These are phyloP conservation scores for Pythium sp. DNA, from an alignment of 352 stramenopile genomes.

Conservation along the genomic window DNA sequence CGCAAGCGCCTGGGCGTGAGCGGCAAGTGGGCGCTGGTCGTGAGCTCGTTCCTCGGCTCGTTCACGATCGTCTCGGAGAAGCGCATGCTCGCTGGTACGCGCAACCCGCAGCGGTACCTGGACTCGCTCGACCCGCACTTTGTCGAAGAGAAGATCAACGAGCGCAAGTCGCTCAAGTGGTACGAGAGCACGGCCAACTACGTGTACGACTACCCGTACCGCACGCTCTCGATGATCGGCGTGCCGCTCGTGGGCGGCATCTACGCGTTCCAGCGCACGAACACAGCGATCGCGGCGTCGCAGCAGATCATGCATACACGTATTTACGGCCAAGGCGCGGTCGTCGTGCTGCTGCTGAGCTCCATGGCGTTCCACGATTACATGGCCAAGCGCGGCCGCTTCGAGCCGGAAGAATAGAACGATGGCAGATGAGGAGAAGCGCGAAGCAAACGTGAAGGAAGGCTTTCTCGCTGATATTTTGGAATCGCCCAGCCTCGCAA, in stretches of 20 bases:
- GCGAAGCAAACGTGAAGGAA: neutral
- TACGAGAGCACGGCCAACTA: conserved; percentile 70
- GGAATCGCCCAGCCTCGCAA: neutral
- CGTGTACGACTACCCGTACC: conserved; percentile 82
- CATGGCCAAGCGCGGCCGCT: conserved; percentile 69
- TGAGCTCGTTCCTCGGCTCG: conserved; percentile 53
- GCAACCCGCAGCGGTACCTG: conserved; percentile 74
- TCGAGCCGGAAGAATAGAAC: conserved; percentile 35
- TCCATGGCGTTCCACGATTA: conserved; percentile 87
- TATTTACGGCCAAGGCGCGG: conserved; percentile 73
- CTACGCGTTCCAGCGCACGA: conserved; percentile 64
- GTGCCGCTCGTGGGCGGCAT: conserved; percentile 69
- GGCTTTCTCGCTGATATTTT: neutral
- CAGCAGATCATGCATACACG: conserved; percentile 88
- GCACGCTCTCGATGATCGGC: conserved; percentile 45
- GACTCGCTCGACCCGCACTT: conserved; percentile 48
- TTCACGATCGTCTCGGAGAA: conserved; percentile 73
- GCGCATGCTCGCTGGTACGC: conserved; percentile 53
- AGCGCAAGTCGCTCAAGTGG: conserved; percentile 39
- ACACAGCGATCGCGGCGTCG: conserved; percentile 64
- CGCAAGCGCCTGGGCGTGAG: conserved; percentile 65
- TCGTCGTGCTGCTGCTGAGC: conserved; percentile 67
- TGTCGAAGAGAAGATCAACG: conserved; percentile 33
- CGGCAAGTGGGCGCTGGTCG: conserved; percentile 71
- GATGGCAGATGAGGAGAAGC: neutral